Evolutionary conservation across 2,329 filamentous ascomycete genomes (phyloP), one percentile per base, ranked within the genome.

Genomic region (Colletotrichum sp.): DNA sequence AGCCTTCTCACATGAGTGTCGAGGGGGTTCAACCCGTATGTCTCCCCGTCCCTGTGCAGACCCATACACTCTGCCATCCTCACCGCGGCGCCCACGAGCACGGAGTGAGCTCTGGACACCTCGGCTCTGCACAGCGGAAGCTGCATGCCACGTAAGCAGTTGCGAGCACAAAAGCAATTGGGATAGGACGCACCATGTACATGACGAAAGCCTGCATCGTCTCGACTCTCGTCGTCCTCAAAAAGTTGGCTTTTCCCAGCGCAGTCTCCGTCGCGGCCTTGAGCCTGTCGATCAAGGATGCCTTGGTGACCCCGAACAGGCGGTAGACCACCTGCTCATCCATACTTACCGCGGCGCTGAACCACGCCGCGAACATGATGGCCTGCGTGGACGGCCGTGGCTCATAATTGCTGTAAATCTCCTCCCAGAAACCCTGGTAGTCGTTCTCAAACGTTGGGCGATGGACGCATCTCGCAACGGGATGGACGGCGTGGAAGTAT

Each of bases 61-160:
- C 93, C 93, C 92, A 95, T 95, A 80, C 93, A 95, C 84, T 95
- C 93, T 8, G 93, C 94, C 82, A 95, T 90, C 18, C 94, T 89
- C 57, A 95, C 92, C 6, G 93, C 93, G 16, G 93, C 92, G 4
- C 93, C 94, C 6, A 94, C 90, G 2, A 95, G 87, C 6, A 94
- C 93, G 6, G 93, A 94, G 82, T 96, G 94, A 6, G 93, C 91
- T 77, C 94, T 88, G 9, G 94, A 95, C 5, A 96, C 88, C 82
- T 95, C 93, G 24, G 90, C 90, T 71, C 94, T 88, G 79, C 94
- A 95, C 16, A 96, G 88, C 0, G 94, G 92, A 72, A 95, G 92
- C 90, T 94, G 77, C 32, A 34, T 18, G 24, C 74, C 84, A 67
- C 82, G 81, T 73, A 52, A 73, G 36, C 48, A 36, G 38, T n/a